phyloP scores from a whole-genome alignment of 2,329 filamentous ascomycete genomes.

The Colletotrichum plurivorum region DNA sequence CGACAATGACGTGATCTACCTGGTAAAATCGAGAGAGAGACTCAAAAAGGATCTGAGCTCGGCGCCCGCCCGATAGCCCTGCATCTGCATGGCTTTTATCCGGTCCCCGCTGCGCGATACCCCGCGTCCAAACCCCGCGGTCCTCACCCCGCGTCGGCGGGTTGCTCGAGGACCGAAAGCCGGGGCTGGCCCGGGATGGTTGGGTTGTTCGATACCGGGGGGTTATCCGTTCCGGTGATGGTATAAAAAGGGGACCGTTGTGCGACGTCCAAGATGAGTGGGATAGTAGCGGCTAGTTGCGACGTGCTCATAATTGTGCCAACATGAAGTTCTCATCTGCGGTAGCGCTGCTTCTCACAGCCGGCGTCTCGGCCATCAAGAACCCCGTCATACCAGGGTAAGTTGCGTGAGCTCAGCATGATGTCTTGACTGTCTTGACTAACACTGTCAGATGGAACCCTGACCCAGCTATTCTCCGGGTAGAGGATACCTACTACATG shows the following conservation, averaged over 20 bases:
- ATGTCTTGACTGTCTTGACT: not conserved
- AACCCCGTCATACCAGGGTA: conserved; percentile 35
- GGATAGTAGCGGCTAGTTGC: not conserved
- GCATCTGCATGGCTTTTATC: conserved; percentile 18
- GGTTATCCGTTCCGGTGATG: not conserved
- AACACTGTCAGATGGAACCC: conserved; percentile 34
- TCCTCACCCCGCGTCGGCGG: conserved; percentile 14
- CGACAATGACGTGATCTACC: conserved; percentile 16
- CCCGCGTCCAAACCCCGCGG: conserved; percentile 13
- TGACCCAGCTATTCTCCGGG: conserved; percentile 30
- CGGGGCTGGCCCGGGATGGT: not conserved
- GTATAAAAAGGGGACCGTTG: not conserved
- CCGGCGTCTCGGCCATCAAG: conserved; percentile 30
- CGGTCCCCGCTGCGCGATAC: conserved; percentile 23
- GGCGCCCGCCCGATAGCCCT: not conserved
- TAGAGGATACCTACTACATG: conserved; percentile 28
- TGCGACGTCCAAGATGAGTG: not conserved
- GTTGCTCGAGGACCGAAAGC: conserved; percentile 10
- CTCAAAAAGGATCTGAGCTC: conserved; percentile 9
- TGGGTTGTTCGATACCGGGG: no score
- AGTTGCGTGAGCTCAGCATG: not conserved
- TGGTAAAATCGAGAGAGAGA: conserved; percentile 1
- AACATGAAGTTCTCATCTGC: conserved; percentile 28
- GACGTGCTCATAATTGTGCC: not conserved
- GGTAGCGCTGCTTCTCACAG: conserved; percentile 23